Percentiles rank a stretch among this genome's conserved stretches.
These are phyloP conservation scores for Trametes versicolor DNA, from an alignment of 1,284 basidiomycete genomes.

Conservation along the genomic window DNA sequence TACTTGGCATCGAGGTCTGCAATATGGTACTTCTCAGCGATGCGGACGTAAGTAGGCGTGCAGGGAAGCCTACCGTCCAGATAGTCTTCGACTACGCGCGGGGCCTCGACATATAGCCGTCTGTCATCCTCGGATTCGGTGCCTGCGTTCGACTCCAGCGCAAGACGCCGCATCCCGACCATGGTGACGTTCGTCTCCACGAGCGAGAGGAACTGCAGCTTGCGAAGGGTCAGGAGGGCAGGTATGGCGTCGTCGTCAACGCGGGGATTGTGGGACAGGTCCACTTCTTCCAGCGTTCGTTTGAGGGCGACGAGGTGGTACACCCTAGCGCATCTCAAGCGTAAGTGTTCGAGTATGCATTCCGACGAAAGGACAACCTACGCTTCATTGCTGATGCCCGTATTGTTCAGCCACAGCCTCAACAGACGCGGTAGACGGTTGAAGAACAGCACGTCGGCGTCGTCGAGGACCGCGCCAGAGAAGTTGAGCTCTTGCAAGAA, in stretches of 20 bases:
- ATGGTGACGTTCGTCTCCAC: constrained; percentile 63
- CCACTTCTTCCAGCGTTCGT: constrained; percentile 59
- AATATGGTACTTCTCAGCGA: constrained; percentile 47
- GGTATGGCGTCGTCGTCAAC: constrained; percentile 66
- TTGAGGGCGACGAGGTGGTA: constrained; percentile 66
- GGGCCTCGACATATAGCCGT: constrained; percentile 59
- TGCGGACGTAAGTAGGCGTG: not conserved
- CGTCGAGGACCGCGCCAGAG: constrained; percentile 52
- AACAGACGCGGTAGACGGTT: constrained; percentile 62
- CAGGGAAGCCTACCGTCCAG: constrained; percentile 55
- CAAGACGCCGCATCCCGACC: constrained; percentile 63
- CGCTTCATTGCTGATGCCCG: constrained; percentile 70
- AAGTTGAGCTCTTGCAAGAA: constrained; percentile 61
- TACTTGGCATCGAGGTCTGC: constrained; percentile 49
- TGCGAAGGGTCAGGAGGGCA: constrained; percentile 58
- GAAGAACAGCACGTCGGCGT: constrained; percentile 60
- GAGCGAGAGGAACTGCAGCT: constrained; percentile 60
- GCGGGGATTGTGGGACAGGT: constrained; percentile 58
- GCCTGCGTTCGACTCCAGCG: constrained; percentile 43
- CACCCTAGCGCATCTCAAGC: constrained; percentile 44
- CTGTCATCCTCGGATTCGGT: constrained; percentile 38
- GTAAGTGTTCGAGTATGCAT: constrained; percentile 5
- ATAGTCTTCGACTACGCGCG: constrained; percentile 61
- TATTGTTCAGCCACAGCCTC: constrained; percentile 60
- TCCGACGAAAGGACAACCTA: constrained; percentile 41